Base-by-base conservation (phyloP, 768 basidiomycete species). In the Lentinus tigrinus region DNA sequence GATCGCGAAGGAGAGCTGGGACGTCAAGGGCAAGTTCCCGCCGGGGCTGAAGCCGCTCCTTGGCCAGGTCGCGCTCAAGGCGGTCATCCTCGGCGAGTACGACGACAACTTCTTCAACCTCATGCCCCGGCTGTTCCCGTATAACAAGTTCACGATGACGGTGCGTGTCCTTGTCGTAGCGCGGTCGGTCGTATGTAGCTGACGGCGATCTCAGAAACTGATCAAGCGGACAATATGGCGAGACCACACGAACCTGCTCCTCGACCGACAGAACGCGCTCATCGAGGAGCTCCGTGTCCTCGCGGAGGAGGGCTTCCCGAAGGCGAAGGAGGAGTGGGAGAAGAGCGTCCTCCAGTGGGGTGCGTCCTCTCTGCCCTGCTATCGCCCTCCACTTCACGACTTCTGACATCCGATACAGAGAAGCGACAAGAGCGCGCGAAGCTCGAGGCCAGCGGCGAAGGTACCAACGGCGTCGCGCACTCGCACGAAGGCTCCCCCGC, bases 91-190 rank as follows among this genome's bases (percentile, higher is more conserved):
- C n/a, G 90, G 87, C 70, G 87, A 95, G 69, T 97, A 96, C 72
- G 89, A 93, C 60, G 95, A 96, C 17, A 83, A 90, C 65, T 96
- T 96, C 71, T 98, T 96, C 75, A 87, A 85, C 65, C 77, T 89
- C 19, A 89, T 98, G 85, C 93, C 95, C 0, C 78, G 74, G 23
- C 71, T 96, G 38, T 94, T 98, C 66, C 93, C 94, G 0, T 98
- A 98, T 69, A 99, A 99, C 75, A 87, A 88, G 63, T 99, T 91
- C 70, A 96, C 93, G 0, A 94, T 98, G 87, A 89, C 82, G 50
- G 88, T 91, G 54, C 51, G 87, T 78, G 17, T 27, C n/a, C 24
- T 2, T n/a, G 51, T 7, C 26, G 24, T 28, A 16, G 44, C 7
- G 19, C 47, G 37, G 1, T 23, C 8, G 28, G 13, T 36, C 38